A percentile compares a stretch with the other conserved stretches of the same genome.
These are phyloP conservation scores for Colletotrichum incanum DNA, from an alignment of 2,329 filamentous ascomycete species.

Conservation along the genomic window DNA sequence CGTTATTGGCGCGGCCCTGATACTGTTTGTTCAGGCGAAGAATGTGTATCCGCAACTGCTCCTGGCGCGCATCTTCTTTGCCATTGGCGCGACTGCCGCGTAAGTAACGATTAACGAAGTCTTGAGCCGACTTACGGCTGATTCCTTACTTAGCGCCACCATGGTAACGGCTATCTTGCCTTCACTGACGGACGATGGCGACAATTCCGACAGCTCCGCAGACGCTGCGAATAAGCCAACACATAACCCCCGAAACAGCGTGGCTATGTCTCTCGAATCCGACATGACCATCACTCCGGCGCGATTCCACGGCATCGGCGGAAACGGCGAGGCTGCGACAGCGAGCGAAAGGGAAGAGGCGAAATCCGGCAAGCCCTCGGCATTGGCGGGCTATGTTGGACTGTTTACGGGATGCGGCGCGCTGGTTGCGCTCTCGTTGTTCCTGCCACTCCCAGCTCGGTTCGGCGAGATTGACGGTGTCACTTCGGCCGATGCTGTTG, in stretches of 20 bases:
- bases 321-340: conserved; percentile 46
- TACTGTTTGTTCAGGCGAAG: conserved; percentile 86
- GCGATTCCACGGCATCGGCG: conserved; percentile 62
- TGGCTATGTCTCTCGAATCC: conserved; percentile 79
- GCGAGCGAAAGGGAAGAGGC: conserved; percentile 45
- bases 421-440: conserved; percentile 84
- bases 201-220: conserved; percentile 47
- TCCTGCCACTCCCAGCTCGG: conserved; percentile 87
- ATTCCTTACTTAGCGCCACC: conserved; percentile 70
- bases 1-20: conserved; percentile 83
- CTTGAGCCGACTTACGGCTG: background rate
- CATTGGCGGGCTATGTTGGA: conserved; percentile 90
- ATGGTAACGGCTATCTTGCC: conserved; percentile 98
- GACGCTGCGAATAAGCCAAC: conserved; percentile 53
- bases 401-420: conserved; percentile 94
- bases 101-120: conserved; percentile 57
- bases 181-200: conserved; percentile 71
- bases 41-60: conserved; percentile 93
- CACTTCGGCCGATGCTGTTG: conserved; percentile 81
- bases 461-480: conserved; percentile 82
- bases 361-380: conserved; percentile 64
- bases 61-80: conserved; percentile 88
- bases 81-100: conserved; percentile 91
- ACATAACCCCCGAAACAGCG: conserved; percentile 67
- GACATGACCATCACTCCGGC: conserved; percentile 83